phyloP scores from a whole-genome alignment of 2,329 filamentous ascomycete species.

The Calycina herbarum region DNA sequence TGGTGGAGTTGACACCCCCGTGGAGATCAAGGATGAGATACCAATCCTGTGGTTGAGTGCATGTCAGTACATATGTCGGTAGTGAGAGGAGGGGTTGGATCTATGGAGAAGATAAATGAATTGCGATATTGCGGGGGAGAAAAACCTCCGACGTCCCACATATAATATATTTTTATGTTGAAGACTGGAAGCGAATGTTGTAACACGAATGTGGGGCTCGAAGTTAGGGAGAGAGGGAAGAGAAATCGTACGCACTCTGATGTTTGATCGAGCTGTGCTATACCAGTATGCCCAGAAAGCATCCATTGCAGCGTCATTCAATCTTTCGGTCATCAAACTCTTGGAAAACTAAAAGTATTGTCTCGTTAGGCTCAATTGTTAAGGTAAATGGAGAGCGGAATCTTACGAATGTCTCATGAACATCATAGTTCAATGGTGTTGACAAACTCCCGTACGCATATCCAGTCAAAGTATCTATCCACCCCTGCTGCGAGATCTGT shows the following conservation, averaged over 20 bases:
- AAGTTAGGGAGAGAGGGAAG: neutral
- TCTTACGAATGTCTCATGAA: slow-evolving; percentile 27
- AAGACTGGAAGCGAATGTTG: neutral
- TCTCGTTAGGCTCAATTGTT: neutral
- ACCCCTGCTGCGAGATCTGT: slow-evolving; percentile 13
- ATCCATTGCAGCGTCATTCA: slow-evolving; percentile 16
- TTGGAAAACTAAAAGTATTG: slow-evolving; percentile 20
- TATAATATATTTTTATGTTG: no score
- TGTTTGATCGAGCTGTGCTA: slow-evolving; percentile 8
- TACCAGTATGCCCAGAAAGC: slow-evolving; percentile 23
- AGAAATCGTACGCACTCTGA: neutral
- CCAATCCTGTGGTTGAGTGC: slow-evolving; percentile 18
- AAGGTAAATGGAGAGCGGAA: neutral
- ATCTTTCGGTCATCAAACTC: slow-evolving; percentile 22
- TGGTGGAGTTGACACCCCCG: slow-evolving; percentile 20
- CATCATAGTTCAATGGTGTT: slow-evolving; percentile 21
- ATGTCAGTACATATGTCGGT: neutral
- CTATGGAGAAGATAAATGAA: neutral
- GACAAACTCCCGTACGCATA: slow-evolving; percentile 22
- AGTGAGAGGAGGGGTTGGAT: neutral
- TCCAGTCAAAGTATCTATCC: slow-evolving; percentile 20
- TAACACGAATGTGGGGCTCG: neutral
- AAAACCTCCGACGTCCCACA: no score
- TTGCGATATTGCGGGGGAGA: neutral
- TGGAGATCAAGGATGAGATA: slow-evolving; percentile 27